Evolutionary conservation across 306 rosid genomes (phyloP).

Genomic region (Sicyos edulis): DNA sequence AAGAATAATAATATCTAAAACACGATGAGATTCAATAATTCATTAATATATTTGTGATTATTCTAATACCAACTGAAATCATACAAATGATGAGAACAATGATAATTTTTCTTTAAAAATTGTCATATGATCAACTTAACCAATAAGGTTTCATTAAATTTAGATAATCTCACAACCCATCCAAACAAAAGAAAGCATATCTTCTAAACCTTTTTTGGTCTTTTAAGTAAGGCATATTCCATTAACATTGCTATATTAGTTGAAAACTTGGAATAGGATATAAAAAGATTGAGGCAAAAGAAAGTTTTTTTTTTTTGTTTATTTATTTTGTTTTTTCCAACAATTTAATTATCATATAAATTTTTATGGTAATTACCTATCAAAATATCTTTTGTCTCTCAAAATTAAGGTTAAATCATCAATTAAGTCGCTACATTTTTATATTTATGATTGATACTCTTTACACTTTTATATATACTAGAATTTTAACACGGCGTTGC

Average conservation of each 20-base stretch:
- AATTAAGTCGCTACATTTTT: too few species aligned
- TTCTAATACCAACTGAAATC: background rate
- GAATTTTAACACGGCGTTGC: too few species aligned
- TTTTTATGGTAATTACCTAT: background rate
- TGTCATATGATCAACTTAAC: background rate
- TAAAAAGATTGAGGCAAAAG: too few species aligned
- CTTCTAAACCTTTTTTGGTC: background rate
- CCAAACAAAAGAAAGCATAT: constrained; percentile 6
- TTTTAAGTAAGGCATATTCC: constrained; percentile 20
- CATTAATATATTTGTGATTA: background rate
- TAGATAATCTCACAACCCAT: background rate
- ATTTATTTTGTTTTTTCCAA: too few species aligned
- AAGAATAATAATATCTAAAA: too few species aligned
- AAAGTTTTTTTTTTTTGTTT: too few species aligned
- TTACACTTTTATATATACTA: too few species aligned
- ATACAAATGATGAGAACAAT: background rate
- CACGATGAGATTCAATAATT: background rate
- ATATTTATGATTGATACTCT: too few species aligned
- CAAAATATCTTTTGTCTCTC: background rate
- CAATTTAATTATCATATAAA: too few species aligned
- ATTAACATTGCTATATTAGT: background rate
- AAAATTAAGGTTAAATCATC: too few species aligned
- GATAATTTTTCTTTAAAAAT: too few species aligned
- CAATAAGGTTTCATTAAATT: background rate
- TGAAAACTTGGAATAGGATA: background rate